Conservation (phyloP, 2,329 filamentous ascomycete species). For the Dendrostoma leiphaemia region DNA sequence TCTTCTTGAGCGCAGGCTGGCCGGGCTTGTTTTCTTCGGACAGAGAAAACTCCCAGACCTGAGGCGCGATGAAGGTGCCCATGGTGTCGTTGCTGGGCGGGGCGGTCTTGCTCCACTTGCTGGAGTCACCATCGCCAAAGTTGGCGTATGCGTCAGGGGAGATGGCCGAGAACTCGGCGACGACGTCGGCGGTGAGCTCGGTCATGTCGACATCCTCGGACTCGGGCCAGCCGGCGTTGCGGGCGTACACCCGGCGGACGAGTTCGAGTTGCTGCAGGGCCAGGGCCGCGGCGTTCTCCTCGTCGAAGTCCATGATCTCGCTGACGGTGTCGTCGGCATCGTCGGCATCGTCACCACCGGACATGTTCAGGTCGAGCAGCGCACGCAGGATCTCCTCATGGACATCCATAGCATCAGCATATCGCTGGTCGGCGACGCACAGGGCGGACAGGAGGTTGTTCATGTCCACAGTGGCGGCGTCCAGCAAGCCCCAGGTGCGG, state of each 20-base stretch:
- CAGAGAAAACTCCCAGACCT: slow-evolving; percentile 18
- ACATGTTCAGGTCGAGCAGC: slow-evolving; percentile 18
- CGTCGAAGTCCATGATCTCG: slow-evolving; percentile 18
- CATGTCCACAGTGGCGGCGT: slow-evolving; percentile 20
- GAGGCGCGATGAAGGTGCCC: slow-evolving; percentile 16
- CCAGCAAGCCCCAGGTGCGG: slow-evolving; percentile 19
- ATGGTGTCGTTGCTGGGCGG: slow-evolving; percentile 10
- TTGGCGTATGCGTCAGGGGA: slow-evolving; percentile 13
- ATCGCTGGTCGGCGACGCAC: slow-evolving; percentile 16
- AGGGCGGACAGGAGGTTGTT: slow-evolving; percentile 20
- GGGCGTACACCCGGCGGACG: slow-evolving; percentile 19
- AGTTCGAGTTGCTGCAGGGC: slow-evolving; percentile 19
- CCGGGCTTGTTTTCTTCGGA: slow-evolving; percentile 16
- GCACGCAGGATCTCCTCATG: slow-evolving; percentile 20
- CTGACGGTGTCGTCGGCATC: slow-evolving; percentile 14
- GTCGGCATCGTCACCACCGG: slow-evolving; percentile 7
- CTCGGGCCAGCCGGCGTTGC: slow-evolving; percentile 19
- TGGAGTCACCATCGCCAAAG: slow-evolving; percentile 18
- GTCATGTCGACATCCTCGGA: slow-evolving; percentile 17
- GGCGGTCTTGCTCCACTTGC: slow-evolving; percentile 17
- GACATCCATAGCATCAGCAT: slow-evolving; percentile 17
- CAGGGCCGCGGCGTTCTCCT: slow-evolving; percentile 18
- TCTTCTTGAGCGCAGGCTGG: slow-evolving; percentile 17
- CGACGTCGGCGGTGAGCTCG: slow-evolving; percentile 16
- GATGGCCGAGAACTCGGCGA: slow-evolving; percentile 17